Evolutionary conservation across 2,329 filamentous ascomycete genomes (phyloP), one percentile per base, ranked within the genome.

Genomic region (Sporothrix curviconia): DNA sequence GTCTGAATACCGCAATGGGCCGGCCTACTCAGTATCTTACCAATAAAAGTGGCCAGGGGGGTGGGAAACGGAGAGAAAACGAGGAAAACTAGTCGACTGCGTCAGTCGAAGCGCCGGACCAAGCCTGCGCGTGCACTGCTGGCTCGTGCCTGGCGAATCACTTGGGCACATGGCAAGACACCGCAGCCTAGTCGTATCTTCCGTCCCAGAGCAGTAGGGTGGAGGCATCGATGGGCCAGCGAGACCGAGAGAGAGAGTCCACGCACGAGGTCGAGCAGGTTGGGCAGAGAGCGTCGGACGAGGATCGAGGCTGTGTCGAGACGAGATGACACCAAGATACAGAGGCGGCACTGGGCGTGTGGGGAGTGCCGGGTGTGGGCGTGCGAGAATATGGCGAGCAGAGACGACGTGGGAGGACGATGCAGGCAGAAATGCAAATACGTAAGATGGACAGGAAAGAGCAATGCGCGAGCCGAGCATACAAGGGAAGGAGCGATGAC

Each of bases 111-210:
- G 49, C 32, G 34, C 11, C 25, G 8, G 32, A 14, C 25, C 15
- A 15, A 25, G 14, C 34, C 15, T 15, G 46, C 32, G 32, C 11
- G n/a, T 32, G 22, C 22, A 15, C 19, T 37, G 32, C 19, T 57
- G 55, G 32, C 47, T 36, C 12, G 15, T 28, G 56, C 42, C 32
- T 51, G 51, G 43, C 60, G 52, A 61, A 61, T 61, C 60, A 58
- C 9, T 56, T 37, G 44, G 17, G 57, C 58, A 56, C 58, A 54
- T 60, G 60, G 46, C 40, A 11, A 15, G 19, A 24, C n/a, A 42
- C 34, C 34, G 19, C 12, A 4, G 25, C 49, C 32, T 40, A 49
- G 24, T 49, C 11, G 32, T 37, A 39, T 44, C 42, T 12, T 17
- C 42, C 17, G 9, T 14, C 22, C 28, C 11, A 6, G 7, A 7